phyloP scores from a whole-genome alignment of 257 asterid species.

The Hygrophila difformis region DNA sequence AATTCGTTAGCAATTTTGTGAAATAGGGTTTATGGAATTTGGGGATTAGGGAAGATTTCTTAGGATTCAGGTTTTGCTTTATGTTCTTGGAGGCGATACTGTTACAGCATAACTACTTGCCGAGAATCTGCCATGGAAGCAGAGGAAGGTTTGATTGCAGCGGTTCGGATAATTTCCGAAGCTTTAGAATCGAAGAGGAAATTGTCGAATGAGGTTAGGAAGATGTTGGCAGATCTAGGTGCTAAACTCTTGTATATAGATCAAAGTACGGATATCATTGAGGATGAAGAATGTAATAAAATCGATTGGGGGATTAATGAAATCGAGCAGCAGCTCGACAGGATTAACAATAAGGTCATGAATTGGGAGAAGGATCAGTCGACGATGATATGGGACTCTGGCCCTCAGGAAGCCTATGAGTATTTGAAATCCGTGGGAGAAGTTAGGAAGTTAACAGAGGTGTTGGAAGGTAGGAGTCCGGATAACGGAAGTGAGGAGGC shows the following conservation, averaged over 20 bases:
- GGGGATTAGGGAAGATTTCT: neutral
- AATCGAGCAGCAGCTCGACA: constrained; percentile 48
- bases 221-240: constrained; percentile 64
- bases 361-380: constrained; percentile 61
- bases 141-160: constrained; percentile 69
- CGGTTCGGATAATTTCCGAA: constrained; percentile 46
- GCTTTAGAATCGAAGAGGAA: constrained; percentile 43
- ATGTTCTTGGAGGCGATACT: constrained; percentile 52
- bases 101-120: too few relatives aligned
- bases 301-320: constrained; percentile 32
- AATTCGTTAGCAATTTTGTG: neutral
- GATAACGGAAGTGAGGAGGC: constrained; percentile 25
- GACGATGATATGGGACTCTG: constrained; percentile 78
- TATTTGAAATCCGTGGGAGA: constrained; percentile 67
- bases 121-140: constrained; percentile 51
- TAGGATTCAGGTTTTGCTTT: constrained; percentile 15
- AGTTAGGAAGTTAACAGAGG: constrained; percentile 45
- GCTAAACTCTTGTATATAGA: constrained; percentile 41
- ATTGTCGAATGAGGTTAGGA: constrained; percentile 43
- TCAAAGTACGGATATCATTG: constrained; percentile 18
- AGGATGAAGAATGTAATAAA: constrained; percentile 31
- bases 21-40: neutral
- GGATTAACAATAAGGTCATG: constrained; percentile 52
- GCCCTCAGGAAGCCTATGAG: constrained; percentile 56
- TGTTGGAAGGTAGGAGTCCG: constrained; percentile 39